Evolutionary conservation across 2,329 filamentous ascomycete genomes (phyloP).

Genomic region (Sarocladium oryzae): DNA sequence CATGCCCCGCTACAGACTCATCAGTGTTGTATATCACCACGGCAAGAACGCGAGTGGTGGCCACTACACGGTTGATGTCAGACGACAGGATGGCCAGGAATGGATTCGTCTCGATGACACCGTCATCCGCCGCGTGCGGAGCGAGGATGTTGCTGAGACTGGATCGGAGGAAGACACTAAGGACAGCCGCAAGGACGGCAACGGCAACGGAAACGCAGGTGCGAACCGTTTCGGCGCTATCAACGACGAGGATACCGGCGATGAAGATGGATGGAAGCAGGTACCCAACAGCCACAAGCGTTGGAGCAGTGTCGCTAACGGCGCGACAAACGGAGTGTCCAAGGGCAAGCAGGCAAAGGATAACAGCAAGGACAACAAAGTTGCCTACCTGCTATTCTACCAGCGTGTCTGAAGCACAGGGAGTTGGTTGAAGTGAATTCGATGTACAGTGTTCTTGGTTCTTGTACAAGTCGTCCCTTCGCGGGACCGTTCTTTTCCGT

Average conservation of each 20-base stretch:
- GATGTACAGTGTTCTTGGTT: not conserved
- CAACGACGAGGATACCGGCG: constrained; percentile 59
- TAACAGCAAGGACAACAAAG: constrained; percentile 83
- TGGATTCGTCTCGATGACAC: constrained; percentile 98
- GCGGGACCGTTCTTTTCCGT: too few relatives aligned
- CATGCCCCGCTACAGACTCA: constrained; percentile 77
- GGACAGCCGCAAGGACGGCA: constrained; percentile 58
- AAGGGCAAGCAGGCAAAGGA: constrained; percentile 54
- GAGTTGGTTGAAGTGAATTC: not conserved
- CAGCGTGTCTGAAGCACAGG: constrained; percentile 63
- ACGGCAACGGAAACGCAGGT: constrained; percentile 18
- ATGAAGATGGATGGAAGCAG: constrained; percentile 77
- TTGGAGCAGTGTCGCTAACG: constrained; percentile 65
- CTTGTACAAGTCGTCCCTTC: not conserved
- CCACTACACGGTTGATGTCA: constrained; percentile 96
- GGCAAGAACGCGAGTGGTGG: constrained; percentile 94
- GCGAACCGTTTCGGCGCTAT: constrained; percentile 70
- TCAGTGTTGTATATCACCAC: constrained; percentile 91
- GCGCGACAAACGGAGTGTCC: constrained; percentile 47
- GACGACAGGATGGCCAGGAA: constrained; percentile 87
- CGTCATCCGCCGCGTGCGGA: constrained; percentile 73
- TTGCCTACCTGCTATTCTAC: constrained; percentile 95
- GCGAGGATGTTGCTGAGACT: constrained; percentile 82
- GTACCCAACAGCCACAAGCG: constrained; percentile 66
- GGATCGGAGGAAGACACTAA: constrained; percentile 72